Percentiles rank a stretch among this genome's conserved stretches.
phyloP scores from a whole-genome alignment of 306 rosid genomes.

The Cucumis sativus region DNA sequence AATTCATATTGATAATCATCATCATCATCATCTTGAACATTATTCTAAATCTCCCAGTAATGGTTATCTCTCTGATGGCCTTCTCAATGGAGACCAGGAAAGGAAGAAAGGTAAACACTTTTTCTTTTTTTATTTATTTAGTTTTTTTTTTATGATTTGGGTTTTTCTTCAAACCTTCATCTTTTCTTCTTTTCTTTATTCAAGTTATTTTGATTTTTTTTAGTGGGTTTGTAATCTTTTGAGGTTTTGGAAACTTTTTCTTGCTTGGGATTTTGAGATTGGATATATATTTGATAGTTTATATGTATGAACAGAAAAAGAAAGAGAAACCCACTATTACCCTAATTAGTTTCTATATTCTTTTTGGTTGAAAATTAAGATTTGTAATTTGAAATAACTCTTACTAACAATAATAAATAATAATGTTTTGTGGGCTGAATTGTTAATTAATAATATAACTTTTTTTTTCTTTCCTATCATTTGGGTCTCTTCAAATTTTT shows the following conservation, averaged over 20 bases:
- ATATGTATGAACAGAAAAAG: no score
- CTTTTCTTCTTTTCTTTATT: not conserved
- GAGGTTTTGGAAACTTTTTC: not conserved
- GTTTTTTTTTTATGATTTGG: no score
- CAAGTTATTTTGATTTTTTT: not conserved
- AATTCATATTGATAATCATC: conserved; percentile 19
- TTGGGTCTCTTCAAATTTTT: not conserved
- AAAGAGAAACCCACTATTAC: not conserved
- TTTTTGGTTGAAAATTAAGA: no score
- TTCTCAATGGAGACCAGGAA: conserved; percentile 39
- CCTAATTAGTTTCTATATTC: not conserved
- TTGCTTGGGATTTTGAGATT: not conserved
- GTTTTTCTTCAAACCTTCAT: no score
- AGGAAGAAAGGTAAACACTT: conserved; percentile 45
- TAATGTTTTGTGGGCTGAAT: no score
- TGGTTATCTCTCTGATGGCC: conserved; percentile 73
- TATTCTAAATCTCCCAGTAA: conserved; percentile 21
- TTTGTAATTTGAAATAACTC: no score
- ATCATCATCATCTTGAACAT: conserved; percentile 6
- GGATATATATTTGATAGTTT: not conserved
- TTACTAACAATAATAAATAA: no score
- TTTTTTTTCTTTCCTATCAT: not conserved
- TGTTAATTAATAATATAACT: no score
- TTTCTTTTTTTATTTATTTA: no score
- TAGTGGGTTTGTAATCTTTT: not conserved